These are phyloP conservation scores for Volvox carteri DNA, from an alignment of 163 green algal species.

Conservation along the genomic window DNA sequence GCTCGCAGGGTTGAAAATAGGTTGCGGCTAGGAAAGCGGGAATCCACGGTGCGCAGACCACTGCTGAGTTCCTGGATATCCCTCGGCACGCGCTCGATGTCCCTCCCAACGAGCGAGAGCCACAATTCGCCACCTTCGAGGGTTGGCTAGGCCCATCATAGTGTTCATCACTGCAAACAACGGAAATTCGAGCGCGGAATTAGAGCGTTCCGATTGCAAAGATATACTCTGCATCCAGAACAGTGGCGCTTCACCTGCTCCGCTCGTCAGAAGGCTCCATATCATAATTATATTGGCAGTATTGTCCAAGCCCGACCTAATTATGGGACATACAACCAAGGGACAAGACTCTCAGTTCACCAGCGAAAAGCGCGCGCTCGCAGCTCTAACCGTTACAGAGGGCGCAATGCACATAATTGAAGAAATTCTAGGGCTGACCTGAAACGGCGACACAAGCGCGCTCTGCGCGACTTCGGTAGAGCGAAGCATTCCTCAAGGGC, in stretches of 20 bases:
- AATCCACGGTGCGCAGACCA: conserved; percentile 23
- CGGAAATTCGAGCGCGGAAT: background rate
- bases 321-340: background rate
- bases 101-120: conserved; percentile 9
- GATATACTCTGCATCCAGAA: background rate
- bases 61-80: background rate
- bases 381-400: background rate
- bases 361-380: background rate
- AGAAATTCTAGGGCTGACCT: background rate
- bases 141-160: background rate
- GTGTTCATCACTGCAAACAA: conserved; percentile 4
- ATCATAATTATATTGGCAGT: background rate
- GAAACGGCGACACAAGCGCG: background rate
- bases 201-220: background rate
- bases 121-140: background rate
- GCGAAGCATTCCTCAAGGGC: conserved; percentile 7
- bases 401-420: background rate
- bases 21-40: conserved; percentile 9
- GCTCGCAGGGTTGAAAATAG: conserved; percentile 49
- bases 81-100: background rate
- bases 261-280: conserved; percentile 28
- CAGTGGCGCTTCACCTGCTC: background rate
- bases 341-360: background rate
- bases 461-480: background rate
- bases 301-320: background rate